Evolutionary conservation across 345 rosid genomes (phyloP).

Genomic region (Hibiscus trionum): DNA sequence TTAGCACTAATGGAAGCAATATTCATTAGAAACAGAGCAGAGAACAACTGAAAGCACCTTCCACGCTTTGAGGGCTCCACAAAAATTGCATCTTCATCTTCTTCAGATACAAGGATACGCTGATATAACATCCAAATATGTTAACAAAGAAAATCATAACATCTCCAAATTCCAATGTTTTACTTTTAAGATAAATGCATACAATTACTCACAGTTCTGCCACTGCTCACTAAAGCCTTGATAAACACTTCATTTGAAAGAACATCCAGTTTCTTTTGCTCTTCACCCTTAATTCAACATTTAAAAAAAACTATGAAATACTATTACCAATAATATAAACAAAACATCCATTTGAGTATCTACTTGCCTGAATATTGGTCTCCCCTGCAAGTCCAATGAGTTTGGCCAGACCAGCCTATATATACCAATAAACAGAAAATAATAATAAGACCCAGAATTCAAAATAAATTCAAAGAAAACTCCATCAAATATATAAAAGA

Average conservation of each 20-base stretch:
- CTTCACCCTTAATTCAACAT: slow-evolving; percentile 63
- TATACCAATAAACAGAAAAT: slow-evolving; percentile 18
- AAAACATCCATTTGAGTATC: background rate
- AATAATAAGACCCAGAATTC: background rate
- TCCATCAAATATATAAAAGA: background rate
- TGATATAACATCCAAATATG: slow-evolving; percentile 22
- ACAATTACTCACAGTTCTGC: slow-evolving; percentile 65
- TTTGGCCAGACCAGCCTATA: slow-evolving; percentile 96
- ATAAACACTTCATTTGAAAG: slow-evolving; percentile 91
- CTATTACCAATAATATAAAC: background rate
- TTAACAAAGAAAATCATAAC: slow-evolving; percentile 6
- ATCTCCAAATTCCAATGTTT: background rate
- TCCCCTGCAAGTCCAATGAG: slow-evolving; percentile 96
- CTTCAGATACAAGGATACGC: slow-evolving; percentile 97
- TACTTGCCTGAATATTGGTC: slow-evolving; percentile 82
- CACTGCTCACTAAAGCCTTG: slow-evolving; percentile 94
- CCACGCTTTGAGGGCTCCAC: slow-evolving; percentile 77
- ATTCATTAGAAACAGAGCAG: slow-evolving; percentile 5
- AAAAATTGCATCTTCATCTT: slow-evolving; percentile 87
- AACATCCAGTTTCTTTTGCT: slow-evolving; percentile 96
- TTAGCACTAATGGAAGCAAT: background rate
- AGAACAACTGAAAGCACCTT: slow-evolving; percentile 35
- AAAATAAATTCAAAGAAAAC: background rate
- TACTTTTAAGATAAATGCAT: background rate
- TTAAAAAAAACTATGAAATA: background rate